A percentile compares a stretch with the other conserved stretches of the same genome.
These are phyloP conservation scores for Dothiorella sarmentorum DNA, from an alignment of 2,329 filamentous ascomycete genomes.

Conservation along the genomic window DNA sequence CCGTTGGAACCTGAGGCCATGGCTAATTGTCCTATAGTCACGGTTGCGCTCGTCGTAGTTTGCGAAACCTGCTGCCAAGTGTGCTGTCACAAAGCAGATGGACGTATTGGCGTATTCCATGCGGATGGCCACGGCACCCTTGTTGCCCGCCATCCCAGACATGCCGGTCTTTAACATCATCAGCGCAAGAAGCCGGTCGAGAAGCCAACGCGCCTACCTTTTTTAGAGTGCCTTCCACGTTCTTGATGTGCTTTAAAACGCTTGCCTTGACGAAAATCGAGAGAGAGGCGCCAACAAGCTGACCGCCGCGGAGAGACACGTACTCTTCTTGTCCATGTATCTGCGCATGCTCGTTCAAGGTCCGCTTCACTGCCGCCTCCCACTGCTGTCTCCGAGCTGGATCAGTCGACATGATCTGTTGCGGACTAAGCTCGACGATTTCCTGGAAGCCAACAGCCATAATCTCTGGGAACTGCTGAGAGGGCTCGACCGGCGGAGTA, in stretches of 20 bases:
- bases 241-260: constrained; percentile 78
- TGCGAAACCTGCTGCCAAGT: constrained; percentile 90
- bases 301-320: constrained; percentile 83
- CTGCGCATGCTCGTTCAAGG: constrained; percentile 69
- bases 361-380: constrained; percentile 76
- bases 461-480: constrained; percentile 71
- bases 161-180: constrained; percentile 64
- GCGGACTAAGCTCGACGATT: constrained; percentile 94
- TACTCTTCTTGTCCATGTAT: constrained; percentile 70
- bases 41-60: constrained; percentile 96
- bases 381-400: constrained; percentile 79
- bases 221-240: constrained; percentile 93
- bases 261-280: constrained; percentile 86
- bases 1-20: constrained; percentile 83
- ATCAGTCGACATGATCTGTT: constrained; percentile 99
- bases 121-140: constrained; percentile 92
- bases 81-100: constrained; percentile 92
- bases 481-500: constrained; percentile 60
- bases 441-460: constrained; percentile 94
- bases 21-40: constrained; percentile 85
- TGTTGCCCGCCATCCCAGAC: constrained; percentile 97
- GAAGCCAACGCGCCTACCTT: constrained; percentile 51
- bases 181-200: constrained; percentile 2
- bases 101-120: constrained; percentile 92
- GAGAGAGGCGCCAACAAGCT: constrained; percentile 89